Conservation (phyloP, 1,284 basidiomycete genomes). For the Amylostereum chailletii region DNA sequence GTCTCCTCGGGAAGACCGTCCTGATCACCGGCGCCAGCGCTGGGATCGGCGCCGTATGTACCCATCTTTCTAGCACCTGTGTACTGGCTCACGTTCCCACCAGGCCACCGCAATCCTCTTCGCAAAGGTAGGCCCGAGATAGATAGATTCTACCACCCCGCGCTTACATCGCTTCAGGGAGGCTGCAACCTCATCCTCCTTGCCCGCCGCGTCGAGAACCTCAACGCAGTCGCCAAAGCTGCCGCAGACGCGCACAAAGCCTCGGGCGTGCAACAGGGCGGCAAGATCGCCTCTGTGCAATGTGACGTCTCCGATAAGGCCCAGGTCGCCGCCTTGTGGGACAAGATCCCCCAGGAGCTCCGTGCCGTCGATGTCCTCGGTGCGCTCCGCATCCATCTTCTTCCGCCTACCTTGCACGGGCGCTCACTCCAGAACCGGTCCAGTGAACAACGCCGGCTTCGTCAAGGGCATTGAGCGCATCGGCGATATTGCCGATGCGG, state of each 20-base stretch:
- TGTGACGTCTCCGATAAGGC: constrained; percentile 70
- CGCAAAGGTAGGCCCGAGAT: constrained; percentile 47
- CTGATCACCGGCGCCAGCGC: constrained; percentile 82
- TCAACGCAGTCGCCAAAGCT: constrained; percentile 55
- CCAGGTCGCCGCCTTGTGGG: constrained; percentile 59
- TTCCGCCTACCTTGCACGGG: background rate
- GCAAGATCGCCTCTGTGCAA: constrained; percentile 56
- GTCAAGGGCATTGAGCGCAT: constrained; percentile 79
- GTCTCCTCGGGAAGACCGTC: constrained; percentile 77
- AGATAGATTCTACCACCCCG: too few relatives aligned
- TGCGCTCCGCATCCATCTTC: constrained; percentile 21
- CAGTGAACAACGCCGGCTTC: constrained; percentile 85
- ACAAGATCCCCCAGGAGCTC: constrained; percentile 60
- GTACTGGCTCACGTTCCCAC: background rate
- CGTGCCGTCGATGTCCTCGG: constrained; percentile 70
- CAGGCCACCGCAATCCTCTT: constrained; percentile 81
- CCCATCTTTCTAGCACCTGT: background rate
- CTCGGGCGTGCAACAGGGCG: constrained; percentile 64
- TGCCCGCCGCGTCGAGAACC: constrained; percentile 58
- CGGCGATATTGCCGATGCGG: constrained; percentile 67
- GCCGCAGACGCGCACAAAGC: constrained; percentile 66
- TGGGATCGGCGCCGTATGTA: constrained; percentile 70
- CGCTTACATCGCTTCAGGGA: constrained; percentile 32
- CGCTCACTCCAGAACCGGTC: background rate
- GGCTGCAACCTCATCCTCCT: constrained; percentile 73